Evolutionary conservation across 2,329 filamentous ascomycete genomes (phyloP).

Genomic region (Fusarium luffae): DNA sequence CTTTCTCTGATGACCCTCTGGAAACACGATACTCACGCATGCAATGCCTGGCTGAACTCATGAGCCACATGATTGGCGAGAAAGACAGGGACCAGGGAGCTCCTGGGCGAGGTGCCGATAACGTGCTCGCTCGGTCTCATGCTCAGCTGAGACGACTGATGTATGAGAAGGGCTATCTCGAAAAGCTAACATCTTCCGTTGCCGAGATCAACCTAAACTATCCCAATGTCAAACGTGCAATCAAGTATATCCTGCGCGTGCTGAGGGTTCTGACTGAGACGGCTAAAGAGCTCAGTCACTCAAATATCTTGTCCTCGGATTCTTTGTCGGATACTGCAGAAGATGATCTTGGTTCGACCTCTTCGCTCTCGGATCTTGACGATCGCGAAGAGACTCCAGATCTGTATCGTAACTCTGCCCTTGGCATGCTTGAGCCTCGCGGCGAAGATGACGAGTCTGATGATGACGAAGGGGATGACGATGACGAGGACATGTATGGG

Average conservation of each 20-base stretch:
- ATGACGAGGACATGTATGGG: conserved; percentile 92
- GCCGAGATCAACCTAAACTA: conserved; percentile 97
- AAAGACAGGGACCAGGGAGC: conserved; percentile 71
- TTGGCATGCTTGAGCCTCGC: conserved; percentile 91
- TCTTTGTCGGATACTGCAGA: conserved; percentile 77
- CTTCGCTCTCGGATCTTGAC: conserved; percentile 88
- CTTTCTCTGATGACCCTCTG: conserved; percentile 78
- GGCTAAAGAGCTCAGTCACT: conserved; percentile 85
- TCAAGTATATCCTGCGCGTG: conserved; percentile 95
- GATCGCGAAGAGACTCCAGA: conserved; percentile 95
- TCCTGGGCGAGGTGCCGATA: conserved; percentile 54
- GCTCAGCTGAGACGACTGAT: conserved; percentile 91
- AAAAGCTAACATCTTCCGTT: conserved; percentile 88
- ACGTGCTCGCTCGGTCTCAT: conserved; percentile 68
- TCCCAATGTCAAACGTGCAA: conserved; percentile 89
- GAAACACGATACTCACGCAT: conserved; percentile 90
- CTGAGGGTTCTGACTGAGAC: conserved; percentile 88
- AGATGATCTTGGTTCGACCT: conserved; percentile 87
- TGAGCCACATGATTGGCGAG: conserved; percentile 90
- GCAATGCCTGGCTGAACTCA: conserved; percentile 88
- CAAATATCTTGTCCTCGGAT: conserved; percentile 76
- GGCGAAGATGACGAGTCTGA: conserved; percentile 85
- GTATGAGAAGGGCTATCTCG: conserved; percentile 97
- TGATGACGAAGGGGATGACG: conserved; percentile 76
- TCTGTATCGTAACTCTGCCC: conserved; percentile 93